Percentiles rank a stretch among this genome's conserved stretches.
phyloP scores from a whole-genome alignment of 148 eudicot genomes.

The Pouteria glomerata region DNA sequence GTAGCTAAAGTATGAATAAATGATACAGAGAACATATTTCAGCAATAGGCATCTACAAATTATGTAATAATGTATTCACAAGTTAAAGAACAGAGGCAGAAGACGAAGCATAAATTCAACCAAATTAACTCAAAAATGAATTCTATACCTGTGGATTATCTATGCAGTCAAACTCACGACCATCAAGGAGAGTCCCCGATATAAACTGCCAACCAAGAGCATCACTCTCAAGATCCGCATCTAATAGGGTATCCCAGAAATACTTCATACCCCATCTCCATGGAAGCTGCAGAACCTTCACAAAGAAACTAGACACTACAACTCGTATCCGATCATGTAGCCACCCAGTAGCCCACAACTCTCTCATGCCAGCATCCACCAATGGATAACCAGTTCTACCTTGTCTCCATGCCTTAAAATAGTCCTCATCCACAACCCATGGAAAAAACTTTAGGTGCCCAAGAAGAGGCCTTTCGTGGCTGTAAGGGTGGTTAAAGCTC shows the following conservation, averaged over 20 bases:
- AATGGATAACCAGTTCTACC: conserved; percentile 98
- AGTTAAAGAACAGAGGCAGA: background rate
- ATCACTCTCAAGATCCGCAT: conserved; percentile 99
- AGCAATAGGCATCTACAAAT: background rate
- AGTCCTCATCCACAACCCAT: conserved; percentile 82
- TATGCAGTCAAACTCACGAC: conserved; percentile 89
- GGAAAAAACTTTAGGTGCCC: conserved; percentile 94
- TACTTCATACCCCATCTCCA: conserved; percentile 99
- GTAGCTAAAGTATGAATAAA: background rate
- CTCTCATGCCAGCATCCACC: conserved; percentile 99
- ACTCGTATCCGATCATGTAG: conserved; percentile 91
- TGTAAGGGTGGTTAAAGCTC: conserved; percentile 90
- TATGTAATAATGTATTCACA: background rate
- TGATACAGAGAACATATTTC: background rate
- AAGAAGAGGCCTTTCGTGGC: conserved; percentile 88
- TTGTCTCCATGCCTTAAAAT: conserved; percentile 96
- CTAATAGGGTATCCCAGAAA: conserved; percentile 94
- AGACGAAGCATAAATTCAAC: background rate
- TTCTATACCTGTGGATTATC: conserved; percentile 90
- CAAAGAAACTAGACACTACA: conserved; percentile 96
- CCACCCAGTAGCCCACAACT: conserved; percentile 99
- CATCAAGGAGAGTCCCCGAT: conserved; percentile 85
- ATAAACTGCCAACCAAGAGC: conserved; percentile 99
- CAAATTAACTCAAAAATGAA: conserved; percentile 36
- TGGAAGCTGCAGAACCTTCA: conserved; percentile 93